Evolutionary conservation across 2,329 filamentous ascomycete species (phyloP).

Genomic region (Trichoderma guizhouense): DNA sequence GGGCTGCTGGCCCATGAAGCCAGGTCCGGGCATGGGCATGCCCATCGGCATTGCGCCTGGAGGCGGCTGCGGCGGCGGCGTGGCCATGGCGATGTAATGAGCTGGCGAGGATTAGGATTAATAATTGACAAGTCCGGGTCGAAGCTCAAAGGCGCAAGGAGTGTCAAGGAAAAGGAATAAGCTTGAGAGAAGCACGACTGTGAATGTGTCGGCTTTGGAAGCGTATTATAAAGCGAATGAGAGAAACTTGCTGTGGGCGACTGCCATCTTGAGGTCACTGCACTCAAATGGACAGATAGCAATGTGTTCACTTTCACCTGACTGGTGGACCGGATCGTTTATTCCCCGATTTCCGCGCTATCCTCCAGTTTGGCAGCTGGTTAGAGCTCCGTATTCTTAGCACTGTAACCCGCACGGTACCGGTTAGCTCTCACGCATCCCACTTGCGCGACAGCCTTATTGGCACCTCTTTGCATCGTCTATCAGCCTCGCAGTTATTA

Average conservation of each 20-base stretch:
- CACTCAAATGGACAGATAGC: slow-evolving; percentile 21
- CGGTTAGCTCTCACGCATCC: background rate
- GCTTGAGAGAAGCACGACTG: slow-evolving; percentile 15
- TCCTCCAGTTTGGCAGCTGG: background rate
- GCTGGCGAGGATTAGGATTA: background rate
- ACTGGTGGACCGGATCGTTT: slow-evolving; percentile 27
- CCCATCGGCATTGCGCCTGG: slow-evolving; percentile 21
- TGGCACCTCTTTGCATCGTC: background rate
- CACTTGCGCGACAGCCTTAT: background rate
- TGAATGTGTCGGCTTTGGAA: background rate
- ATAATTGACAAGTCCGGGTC: background rate
- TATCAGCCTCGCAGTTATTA: background rate
- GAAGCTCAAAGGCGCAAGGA: background rate
- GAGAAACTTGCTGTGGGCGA: slow-evolving; percentile 13
- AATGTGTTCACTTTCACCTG: slow-evolving; percentile 37
- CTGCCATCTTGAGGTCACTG: slow-evolving; percentile 9
- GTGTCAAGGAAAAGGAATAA: background rate
- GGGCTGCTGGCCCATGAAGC: slow-evolving; percentile 46
- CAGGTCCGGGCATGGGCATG: slow-evolving; percentile 33
- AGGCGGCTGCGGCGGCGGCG: slow-evolving; percentile 28
- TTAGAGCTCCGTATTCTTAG: background rate
- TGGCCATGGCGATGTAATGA: slow-evolving; percentile 27
- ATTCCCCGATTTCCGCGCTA: slow-evolving; percentile 28
- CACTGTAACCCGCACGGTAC: background rate
- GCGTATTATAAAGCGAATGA: slow-evolving; percentile 2